Evolutionary conservation across 331 rosid genomes (phyloP).

Genomic region (Malus hybrid): DNA sequence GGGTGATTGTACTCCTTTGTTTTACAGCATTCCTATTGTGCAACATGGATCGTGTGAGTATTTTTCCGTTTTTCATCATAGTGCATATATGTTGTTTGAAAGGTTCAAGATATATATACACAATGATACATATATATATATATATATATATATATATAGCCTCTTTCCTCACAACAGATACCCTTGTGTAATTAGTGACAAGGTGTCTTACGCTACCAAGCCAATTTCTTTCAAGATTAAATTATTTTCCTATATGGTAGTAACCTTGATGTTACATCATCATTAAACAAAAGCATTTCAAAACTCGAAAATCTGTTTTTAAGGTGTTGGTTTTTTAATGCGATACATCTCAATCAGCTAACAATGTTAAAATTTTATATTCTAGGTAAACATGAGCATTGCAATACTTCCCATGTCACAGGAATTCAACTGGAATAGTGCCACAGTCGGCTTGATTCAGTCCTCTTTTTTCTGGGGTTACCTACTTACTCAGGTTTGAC

Average conservation of each 20-base stretch:
- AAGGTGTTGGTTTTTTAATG: background rate
- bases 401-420: conserved; percentile 97
- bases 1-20: conserved; percentile 87
- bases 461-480: conserved; percentile 99
- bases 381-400: conserved; percentile 95
- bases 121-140: too few relatives aligned
- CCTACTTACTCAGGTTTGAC: conserved; percentile 89
- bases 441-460: conserved; percentile 95
- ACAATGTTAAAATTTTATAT: conserved; percentile 2
- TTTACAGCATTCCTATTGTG: conserved; percentile 73
- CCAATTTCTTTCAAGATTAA: background rate
- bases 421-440: conserved; percentile 87
- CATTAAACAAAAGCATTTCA: background rate
- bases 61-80: conserved; percentile 9
- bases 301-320: background rate
- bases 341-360: conserved; percentile 1
- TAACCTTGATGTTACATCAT: background rate
- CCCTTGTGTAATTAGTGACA: background rate
- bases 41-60: conserved; percentile 98
- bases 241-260: background rate
- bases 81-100: background rate
- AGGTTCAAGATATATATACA: background rate
- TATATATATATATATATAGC: background rate
- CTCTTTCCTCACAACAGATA: background rate
- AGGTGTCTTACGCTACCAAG: background rate